Percentiles rank a stretch among this genome's conserved stretches.
These are phyloP conservation scores for Zygotorulaspora chibaensis DNA, from an alignment of 805 yeast genomes.

Conservation along the genomic window DNA sequence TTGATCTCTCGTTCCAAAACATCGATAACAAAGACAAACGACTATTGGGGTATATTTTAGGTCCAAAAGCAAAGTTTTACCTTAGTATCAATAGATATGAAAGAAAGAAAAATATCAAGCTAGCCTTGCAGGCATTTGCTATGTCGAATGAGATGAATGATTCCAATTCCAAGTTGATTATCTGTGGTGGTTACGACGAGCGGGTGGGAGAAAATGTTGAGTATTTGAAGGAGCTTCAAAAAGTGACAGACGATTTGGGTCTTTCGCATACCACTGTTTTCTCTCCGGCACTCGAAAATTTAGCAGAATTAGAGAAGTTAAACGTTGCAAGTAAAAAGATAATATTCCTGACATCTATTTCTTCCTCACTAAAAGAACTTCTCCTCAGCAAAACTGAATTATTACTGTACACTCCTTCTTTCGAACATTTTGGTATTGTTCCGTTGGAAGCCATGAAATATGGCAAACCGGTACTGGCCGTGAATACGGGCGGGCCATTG, in stretches of 20 bases:
- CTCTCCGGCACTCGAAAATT: conserved; percentile 25
- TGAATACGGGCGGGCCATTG: conserved; percentile 86
- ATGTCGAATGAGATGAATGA: conserved; percentile 31
- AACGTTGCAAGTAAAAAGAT: conserved; percentile 44
- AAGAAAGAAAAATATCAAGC: conserved; percentile 70
- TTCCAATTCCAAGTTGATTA: conserved; percentile 47
- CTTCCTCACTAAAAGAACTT: conserved; percentile 57
- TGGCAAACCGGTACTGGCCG: conserved; percentile 80
- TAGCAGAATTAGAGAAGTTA: conserved; percentile 13
- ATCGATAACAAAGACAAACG: conserved; percentile 14
- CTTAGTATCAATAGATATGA: conserved; percentile 88
- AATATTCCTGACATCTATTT: conserved; percentile 76
- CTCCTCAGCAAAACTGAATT: conserved; percentile 55
- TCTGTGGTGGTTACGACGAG: conserved; percentile 90
- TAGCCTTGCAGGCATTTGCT: conserved; percentile 71
- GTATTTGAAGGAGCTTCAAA: conserved; percentile 58
- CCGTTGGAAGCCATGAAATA: conserved; percentile 92
- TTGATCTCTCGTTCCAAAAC: conserved; percentile 41
- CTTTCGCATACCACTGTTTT: conserved; percentile 45
- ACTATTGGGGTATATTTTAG: conserved; percentile 17
- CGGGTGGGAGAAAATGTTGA: conserved; percentile 71
- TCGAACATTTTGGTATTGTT: conserved; percentile 96
- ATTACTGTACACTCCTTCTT: conserved; percentile 81
- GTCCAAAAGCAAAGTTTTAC: conserved; percentile 38
- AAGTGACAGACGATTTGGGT: conserved; percentile 42